These are phyloP conservation scores for Raphanus sativus DNA, from an alignment of 345 rosid species.

Conservation along the genomic window DNA sequence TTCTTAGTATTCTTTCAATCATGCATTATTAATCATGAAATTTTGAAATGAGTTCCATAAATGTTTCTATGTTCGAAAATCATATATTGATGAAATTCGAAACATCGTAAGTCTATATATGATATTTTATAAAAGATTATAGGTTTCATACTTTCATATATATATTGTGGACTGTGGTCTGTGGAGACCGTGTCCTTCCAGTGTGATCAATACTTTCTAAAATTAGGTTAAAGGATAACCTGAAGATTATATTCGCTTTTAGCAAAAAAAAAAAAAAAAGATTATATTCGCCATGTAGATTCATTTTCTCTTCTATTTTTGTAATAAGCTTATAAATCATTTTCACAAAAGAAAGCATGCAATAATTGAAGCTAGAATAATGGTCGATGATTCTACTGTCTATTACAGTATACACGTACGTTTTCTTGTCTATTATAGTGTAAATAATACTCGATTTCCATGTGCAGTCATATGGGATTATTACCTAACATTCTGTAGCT, in stretches of 20 bases:
- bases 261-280: too few relatives aligned
- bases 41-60: background rate
- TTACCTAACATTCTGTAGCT: slow-evolving; percentile 9
- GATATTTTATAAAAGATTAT: too few relatives aligned
- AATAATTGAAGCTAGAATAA: background rate
- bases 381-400: background rate
- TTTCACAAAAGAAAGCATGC: background rate
- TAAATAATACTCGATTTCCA: background rate
- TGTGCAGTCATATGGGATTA: slow-evolving; percentile 14
- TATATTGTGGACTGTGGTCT: background rate
- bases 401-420: background rate
- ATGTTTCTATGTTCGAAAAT: background rate
- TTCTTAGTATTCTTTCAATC: background rate
- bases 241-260: background rate
- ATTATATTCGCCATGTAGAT: background rate
- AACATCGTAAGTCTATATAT: background rate
- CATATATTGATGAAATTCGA: background rate
- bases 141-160: too few relatives aligned
- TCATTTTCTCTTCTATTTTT: background rate
- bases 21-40: background rate
- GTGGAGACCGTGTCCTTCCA: background rate
- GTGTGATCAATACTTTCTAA: background rate
- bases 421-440: background rate
- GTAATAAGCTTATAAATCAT: background rate
- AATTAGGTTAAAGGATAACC: background rate